Base-by-base conservation (phyloP, 1,284 basidiomycete genomes). In the Ustilago hordei region DNA sequence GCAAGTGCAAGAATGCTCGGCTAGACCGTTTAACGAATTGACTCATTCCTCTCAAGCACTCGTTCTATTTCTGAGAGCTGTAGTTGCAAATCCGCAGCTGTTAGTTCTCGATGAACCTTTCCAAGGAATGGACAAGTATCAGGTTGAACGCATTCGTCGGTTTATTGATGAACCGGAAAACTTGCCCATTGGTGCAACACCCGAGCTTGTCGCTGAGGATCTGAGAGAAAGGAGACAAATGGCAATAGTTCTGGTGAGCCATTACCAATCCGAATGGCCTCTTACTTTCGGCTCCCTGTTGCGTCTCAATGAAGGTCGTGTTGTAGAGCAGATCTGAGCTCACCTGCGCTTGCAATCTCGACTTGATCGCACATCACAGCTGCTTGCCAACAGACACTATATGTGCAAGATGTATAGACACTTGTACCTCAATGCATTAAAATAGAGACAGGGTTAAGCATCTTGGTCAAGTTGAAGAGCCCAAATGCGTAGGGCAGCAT, bases 401-500 rank as follows among this genome's bases (percentile, higher is more conserved):
- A 17, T 7, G 2, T 41, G 4, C 23, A 0, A 28, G 13, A 15
- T 41, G 9, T 41, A n/a, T 12, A 41, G 17, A 41, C 3, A 15
- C 12, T 12, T 15, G 12, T 41, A 17, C 39, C 1, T 41, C 5
- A 8, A 8, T 9, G 0, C 36, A 5, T 38, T 38, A 38, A 19
- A 2, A 45, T 13, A 2, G 54, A 55, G 8, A 3, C 2, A 17
- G 7, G 38, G 1, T 35, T 62, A 75, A 1, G 74, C 74, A 1
- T 62, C 74, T 3, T 77, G 63, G 45, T 77, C 66, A 0, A 63
- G 54, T 32, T 63, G 63, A 4, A 77, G 19, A 52, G 32, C 60
- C 65, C 65, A 77, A 56, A 60, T 69, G 0, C 73, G 55, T 5
- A 82, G 64, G 34, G 56, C 64, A 6, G 89, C 93, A 87, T 98